Evolutionary conservation across 2,329 filamentous ascomycete genomes (phyloP).

Genomic region (Epichloe brachyelytri): DNA sequence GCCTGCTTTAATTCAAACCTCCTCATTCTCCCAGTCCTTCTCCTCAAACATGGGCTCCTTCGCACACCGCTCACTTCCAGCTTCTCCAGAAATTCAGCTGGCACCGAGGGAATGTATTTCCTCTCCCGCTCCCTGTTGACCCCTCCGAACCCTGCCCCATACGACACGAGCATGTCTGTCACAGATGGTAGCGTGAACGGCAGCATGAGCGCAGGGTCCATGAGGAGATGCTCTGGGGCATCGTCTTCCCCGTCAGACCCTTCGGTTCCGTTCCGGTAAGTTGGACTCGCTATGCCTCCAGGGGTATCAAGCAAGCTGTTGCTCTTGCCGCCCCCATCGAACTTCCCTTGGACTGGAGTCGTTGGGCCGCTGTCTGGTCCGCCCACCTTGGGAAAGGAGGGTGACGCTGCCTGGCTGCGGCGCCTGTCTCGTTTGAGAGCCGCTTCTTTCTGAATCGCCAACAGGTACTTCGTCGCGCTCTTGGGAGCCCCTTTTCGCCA

Average conservation of each 20-base stretch:
- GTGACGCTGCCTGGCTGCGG: conserved; percentile 33
- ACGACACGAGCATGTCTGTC: conserved; percentile 93
- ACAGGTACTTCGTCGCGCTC: conserved; percentile 74
- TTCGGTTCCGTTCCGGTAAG: conserved; percentile 20
- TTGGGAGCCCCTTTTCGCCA: conserved; percentile 84
- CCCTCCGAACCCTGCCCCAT: conserved; percentile 88
- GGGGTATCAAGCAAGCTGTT: conserved; percentile 28
- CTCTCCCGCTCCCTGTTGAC: conserved; percentile 81
- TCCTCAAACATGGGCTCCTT: conserved; percentile 46
- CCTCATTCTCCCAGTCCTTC: conserved; percentile 56
- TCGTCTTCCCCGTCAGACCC: conserved; percentile 46
- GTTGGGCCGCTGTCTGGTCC: conserved; percentile 26
- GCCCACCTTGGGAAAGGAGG: conserved; percentile 22
- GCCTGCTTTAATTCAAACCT: conserved; percentile 25
- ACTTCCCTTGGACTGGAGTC: conserved; percentile 28
- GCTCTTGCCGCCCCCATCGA: conserved; percentile 17
- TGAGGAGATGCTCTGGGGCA: conserved; percentile 59
- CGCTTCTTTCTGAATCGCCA: conserved; percentile 65
- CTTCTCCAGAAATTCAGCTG: conserved; percentile 82
- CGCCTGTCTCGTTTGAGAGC: conserved; percentile 44
- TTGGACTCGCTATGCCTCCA: conserved; percentile 28
- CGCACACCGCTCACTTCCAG: conserved; percentile 52
- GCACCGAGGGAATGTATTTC: conserved; percentile 92
- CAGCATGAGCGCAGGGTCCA: conserved; percentile 84
- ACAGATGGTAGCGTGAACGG: conserved; percentile 92